These are phyloP conservation scores for Apiospora arundinis DNA, from an alignment of 2,329 filamentous ascomycete genomes.

Conservation along the genomic window DNA sequence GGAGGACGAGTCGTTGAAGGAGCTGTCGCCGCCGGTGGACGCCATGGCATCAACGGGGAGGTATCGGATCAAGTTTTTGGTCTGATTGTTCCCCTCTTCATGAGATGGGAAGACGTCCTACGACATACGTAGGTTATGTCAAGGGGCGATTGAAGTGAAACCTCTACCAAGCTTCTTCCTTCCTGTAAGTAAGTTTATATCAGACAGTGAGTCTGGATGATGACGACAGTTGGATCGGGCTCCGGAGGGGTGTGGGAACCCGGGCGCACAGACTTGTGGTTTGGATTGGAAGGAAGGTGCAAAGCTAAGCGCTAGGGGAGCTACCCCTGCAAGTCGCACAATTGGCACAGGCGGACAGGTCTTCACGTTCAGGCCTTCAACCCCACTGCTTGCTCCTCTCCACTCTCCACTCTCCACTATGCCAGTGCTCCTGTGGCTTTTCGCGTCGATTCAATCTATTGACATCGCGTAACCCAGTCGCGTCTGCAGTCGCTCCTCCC, in stretches of 20 bases:
- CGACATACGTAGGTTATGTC: neutral
- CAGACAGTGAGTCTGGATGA: neutral
- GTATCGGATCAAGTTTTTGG: neutral
- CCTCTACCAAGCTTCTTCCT: neutral
- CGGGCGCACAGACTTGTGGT: neutral
- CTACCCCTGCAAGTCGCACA: neutral
- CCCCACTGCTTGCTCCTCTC: neutral
- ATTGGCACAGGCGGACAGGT: no score
- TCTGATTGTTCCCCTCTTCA: neutral
- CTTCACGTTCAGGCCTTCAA: no score
- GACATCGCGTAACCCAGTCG: slow-evolving; percentile 17
- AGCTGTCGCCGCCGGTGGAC: neutral
- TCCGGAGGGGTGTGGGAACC: neutral
- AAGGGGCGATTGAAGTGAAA: neutral
- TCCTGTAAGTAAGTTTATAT: no score
- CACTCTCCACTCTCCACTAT: neutral
- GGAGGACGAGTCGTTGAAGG: neutral
- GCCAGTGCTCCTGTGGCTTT: slow-evolving; percentile 9
- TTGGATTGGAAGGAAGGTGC: neutral
- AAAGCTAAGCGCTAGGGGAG: neutral
- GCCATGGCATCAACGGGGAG: neutral
- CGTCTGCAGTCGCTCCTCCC: slow-evolving; percentile 4
- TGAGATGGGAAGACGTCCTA: neutral
- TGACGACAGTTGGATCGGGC: neutral
- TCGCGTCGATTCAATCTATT: slow-evolving; percentile 21